Evolutionary conservation across 140 eudicot genomes (phyloP), one percentile per base, ranked within the genome.

Genomic region (Senecio squalidus): DNA sequence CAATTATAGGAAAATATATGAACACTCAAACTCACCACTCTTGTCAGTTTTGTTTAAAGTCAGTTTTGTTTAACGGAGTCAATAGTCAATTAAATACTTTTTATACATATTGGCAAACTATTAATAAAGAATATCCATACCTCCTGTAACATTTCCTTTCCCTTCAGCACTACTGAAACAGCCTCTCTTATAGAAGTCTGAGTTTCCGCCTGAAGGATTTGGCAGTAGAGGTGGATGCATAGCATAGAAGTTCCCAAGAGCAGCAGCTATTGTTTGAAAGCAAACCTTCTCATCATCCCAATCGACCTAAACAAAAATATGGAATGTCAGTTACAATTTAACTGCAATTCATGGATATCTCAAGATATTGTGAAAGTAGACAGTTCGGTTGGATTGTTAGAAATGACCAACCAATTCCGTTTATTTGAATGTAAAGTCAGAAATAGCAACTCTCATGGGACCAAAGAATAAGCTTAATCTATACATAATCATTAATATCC

Each of bases 181-280:
- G 63, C 67, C 72, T 56, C 55, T 89, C 72, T 63, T 88, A 56
- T 93, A 93, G 50, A 80, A 78, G 34, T 84, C 67, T 45, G 77
- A 34, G 68, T 79, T 84, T 41, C 82, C 96, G 22, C 89, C 89
- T 0, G 95, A 78, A 41, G 99, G 99, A 75, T 93, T 93, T 39
- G 96, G 99, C 71, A 93, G 69, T 51, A 88, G 61, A 41, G 99
- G 99, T 22, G 99, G 94, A 82, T 88, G 95, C 77, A 93, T 66
- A 9, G 96, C 99, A 49, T 93, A 93, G 52, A 93, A 93, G 79
- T 93, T 82, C 21, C 85, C 99, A 58, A 93, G 78, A 66, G 96
- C 89, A 66, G 99, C 99, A 61, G 99, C 85, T 60, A 93, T 80
- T 18, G 96, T 72, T 65, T 93, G 95, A 50, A 93, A 80, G 79